Base-by-base conservation (phyloP, 2,329 filamentous ascomycete species). In the Penicillium sp. region DNA sequence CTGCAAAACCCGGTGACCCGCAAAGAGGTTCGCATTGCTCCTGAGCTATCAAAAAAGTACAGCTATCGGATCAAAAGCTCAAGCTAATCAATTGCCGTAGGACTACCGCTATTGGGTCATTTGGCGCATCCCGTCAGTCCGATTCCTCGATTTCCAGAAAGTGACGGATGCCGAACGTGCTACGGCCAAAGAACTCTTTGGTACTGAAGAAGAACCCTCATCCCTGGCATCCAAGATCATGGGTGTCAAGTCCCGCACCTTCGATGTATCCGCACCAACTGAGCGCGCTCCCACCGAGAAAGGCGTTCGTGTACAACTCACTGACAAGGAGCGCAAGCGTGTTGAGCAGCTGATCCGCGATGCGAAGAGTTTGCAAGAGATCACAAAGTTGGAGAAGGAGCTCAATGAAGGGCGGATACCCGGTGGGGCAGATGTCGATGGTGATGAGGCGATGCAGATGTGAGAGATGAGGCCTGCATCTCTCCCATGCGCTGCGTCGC, bases 21-120 rank as follows among this genome's bases (percentile, higher is more conserved):
- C 78, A 96, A 93, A 76, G 92, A 97, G 85, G 92, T 96, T 71
- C 64, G 87, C 76, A 44, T 11, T 26, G 4, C 4, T 27, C 27
- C 38, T 23, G 1, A 1, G 6, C 9, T 11, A 26, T 19, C 16
- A 16, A 16, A 19, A 16, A 18, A 19, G 9, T 9, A 11, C 19
- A 13, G 9, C 16, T 0, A 9, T 16, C 14, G 27, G n/a, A 27
- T 16, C 0, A 29, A 13, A 6, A 19, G 7, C 14, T n/a, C 9
- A 16, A 39, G 39, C 57, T 60, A 56, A 62, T 32, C 19, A 10
- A 39, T 29, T 14, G 11, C 14, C 35, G 7, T 66, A 97, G 91
- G 79, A 97, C 75, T 99, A 97, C 77, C 88, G 94, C 49, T 88
- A 88, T 72, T 99, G 90, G 88, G 79, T 96, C 27, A 83, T 99